Evolutionary conservation across 2,329 filamentous ascomycete genomes (phyloP), one percentile per base, ranked within the genome.

Genomic region (Stachybotrys echinatus): DNA sequence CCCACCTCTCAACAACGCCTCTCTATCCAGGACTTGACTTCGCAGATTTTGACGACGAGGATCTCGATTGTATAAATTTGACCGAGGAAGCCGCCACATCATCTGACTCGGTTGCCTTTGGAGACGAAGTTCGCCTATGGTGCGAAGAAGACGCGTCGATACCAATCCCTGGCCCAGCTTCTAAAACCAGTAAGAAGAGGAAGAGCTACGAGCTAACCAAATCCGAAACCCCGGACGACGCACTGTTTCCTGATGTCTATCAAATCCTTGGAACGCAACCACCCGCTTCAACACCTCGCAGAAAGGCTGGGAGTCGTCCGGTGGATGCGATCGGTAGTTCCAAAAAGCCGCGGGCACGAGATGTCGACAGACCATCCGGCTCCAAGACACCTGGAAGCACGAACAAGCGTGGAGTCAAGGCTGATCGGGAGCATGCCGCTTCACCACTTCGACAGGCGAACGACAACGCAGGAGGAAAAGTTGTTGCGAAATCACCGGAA

Each of bases 211-310:
- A 79, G 10, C 74, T 77, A 21, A 70, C 58, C 52, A 69, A 64
- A 51, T 58, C 62, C 22, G 62, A 67, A 12, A 60, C 62, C 14
- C 64, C 61, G 17, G 64, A 69, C 4, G 62, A 73, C 14, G 73
- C 74, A 31, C 72, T 76, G 18, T 83, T 80, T 43, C 77, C 76
- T 0, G 79, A 83, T 53, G 74, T 83, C 7, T 73, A 76, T 53
- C 69, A 80, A 45, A 64, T 75, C 45, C 61, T 73, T 12, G 74
- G 70, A 23, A 73, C 71, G 14, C 61, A 68, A 12, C 68, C 66
- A 40, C 69, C 64, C 17, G 57, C 58, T 20, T 63, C 66, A 3
- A 70, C 68, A n/a, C 68, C 70, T 4, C 52, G 55, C 14, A 61
- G 55, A 12, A 57, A 58, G 47, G 60, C 55, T 17, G 42, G 50